Evolutionary conservation across 2,329 filamentous ascomycete genomes (phyloP), one percentile per base, ranked within the genome.

Genomic region (Exophiala calicioides): DNA sequence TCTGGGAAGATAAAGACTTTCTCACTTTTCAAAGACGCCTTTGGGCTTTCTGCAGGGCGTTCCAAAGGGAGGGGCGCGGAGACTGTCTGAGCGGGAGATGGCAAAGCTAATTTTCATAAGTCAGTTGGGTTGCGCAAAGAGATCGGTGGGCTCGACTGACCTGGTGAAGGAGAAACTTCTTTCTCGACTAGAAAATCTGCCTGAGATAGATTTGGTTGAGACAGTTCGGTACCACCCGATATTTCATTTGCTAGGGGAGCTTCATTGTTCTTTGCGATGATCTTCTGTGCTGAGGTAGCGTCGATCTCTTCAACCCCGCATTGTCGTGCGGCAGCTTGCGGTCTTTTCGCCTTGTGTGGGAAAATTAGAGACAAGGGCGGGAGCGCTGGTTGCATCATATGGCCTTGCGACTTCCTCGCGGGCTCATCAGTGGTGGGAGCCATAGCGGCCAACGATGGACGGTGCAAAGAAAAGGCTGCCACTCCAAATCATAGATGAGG

Each of bases 341-440:
- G 8, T 21, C 46, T 44, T 23, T 31, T 35, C 12, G 21, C 6
- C 33, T 48, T 52, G 9, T n/a, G 18, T 21, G 26, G 20, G 7
- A 27, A 35, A 8, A 44, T 31, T 20, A 45, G 19, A 20, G 50
- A 41, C 15, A 52, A 30, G 3, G 35, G 40, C 13, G 49, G 49
- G 16, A 52, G 27, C 3, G 50, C 50, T 15, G 50, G 50, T 24
- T 52, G 50, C 4, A 52, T 37, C 42, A 52, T 48, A 30, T 45
- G 50, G 32, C 13, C 21, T 9, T 34, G 30, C 10, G 20, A 9
- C 18, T 46, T 50, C 29, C 18, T 44, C 13, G 10, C 5, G 9
- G 26, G 6, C 31, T 26, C 40, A 33, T 43, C 33, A 26, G n/a
- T 35, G 9, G 24, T 13, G 19, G 47, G 32, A 20, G 42, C 41